Conservation (phyloP, 805 yeast genomes). For the Blastobotrys americana region DNA sequence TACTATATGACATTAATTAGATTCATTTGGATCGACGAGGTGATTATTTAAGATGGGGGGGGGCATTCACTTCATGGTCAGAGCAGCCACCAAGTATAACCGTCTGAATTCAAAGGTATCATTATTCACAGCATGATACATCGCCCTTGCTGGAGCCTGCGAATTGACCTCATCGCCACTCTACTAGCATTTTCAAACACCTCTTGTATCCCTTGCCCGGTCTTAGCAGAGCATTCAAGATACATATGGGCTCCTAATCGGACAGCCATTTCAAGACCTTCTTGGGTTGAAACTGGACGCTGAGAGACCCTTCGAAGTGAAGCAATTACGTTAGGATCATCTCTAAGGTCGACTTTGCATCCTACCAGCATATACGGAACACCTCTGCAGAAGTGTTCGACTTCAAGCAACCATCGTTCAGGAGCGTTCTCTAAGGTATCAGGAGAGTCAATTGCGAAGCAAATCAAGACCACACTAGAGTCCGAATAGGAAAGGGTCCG, state of each 20-base stretch:
- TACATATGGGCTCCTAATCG: slow-evolving; percentile 74
- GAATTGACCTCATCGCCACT: slow-evolving; percentile 39
- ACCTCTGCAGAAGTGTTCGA: slow-evolving; percentile 64
- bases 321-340: slow-evolving; percentile 17
- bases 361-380: slow-evolving; percentile 76
- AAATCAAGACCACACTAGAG: slow-evolving; percentile 76
- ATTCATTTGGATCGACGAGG: too few relatives aligned
- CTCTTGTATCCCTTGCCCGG: slow-evolving; percentile 90
- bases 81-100: too few relatives aligned
- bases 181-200: slow-evolving; percentile 86
- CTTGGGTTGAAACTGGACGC: slow-evolving; percentile 34
- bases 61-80: too few relatives aligned
- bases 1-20: too few relatives aligned
- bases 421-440: slow-evolving; percentile 77
- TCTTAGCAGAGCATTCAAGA: slow-evolving; percentile 79
- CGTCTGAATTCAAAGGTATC: too few relatives aligned
- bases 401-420: slow-evolving; percentile 80
- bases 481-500: slow-evolving; percentile 80
- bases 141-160: neutral
- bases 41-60: too few relatives aligned
- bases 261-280: slow-evolving; percentile 63
- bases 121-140: slow-evolving; percentile 5
- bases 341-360: slow-evolving; percentile 69
- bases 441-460: slow-evolving; percentile 73
- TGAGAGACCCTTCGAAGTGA: slow-evolving; percentile 39